Evolutionary conservation across 305 asterid genomes (phyloP).

Genomic region (Fraxinus greggii): DNA sequence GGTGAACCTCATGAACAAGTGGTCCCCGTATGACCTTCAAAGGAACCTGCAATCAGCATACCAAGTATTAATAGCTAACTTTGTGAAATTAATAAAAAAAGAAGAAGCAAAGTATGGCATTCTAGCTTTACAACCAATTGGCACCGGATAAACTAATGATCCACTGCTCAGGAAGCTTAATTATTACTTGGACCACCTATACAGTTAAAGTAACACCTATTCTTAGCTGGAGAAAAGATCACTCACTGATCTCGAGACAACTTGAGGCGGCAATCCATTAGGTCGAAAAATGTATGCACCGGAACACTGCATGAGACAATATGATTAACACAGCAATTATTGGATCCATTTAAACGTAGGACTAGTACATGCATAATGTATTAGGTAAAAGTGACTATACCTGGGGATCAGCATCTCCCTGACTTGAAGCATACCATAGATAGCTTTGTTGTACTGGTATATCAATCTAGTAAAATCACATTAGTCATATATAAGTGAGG

Average conservation of each 20-base stretch:
- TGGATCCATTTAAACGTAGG: not conserved
- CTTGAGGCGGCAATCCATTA: slow-evolving; percentile 46
- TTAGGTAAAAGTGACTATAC: slow-evolving; percentile 25
- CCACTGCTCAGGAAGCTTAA: not conserved
- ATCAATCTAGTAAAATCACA: slow-evolving; percentile 50
- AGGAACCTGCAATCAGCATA: slow-evolving; percentile 48
- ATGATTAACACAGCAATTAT: slow-evolving; percentile 16
- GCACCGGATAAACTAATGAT: not conserved
- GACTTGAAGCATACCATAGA: slow-evolving; percentile 69
- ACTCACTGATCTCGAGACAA: slow-evolving; percentile 70
- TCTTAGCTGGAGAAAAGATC: not conserved
- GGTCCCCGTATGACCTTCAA: slow-evolving; percentile 66
- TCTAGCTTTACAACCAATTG: not conserved
- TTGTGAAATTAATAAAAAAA: not conserved
- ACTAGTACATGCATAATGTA: not conserved
- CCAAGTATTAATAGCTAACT: not conserved
- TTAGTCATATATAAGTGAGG: not conserved
- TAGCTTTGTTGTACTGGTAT: slow-evolving; percentile 77
- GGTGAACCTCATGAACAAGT: slow-evolving; percentile 80
- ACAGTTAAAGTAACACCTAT: not conserved
- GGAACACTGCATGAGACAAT: slow-evolving; percentile 49
- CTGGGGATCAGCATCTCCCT: slow-evolving; percentile 54
- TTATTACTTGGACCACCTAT: not conserved
- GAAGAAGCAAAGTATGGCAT: not conserved
- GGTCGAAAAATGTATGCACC: slow-evolving; percentile 92